These are phyloP conservation scores for Emmonsiellopsis sp. DNA, from an alignment of 2,329 filamentous ascomycete genomes.

Conservation along the genomic window DNA sequence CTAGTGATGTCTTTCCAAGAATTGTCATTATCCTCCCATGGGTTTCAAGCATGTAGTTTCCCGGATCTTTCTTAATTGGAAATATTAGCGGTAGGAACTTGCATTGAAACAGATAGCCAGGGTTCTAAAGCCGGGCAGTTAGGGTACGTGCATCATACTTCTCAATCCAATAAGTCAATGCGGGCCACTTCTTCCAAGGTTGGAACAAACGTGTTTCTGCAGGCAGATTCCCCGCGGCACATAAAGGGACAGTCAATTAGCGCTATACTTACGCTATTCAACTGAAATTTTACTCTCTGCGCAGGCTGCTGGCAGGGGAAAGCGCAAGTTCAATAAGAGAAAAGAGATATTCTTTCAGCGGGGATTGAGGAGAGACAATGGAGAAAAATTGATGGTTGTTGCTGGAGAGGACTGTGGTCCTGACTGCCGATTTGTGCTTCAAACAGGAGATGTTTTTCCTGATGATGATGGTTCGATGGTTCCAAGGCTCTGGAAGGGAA, in stretches of 20 bases:
- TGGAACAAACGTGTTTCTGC: conserved; percentile 56
- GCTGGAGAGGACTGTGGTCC: conserved; percentile 34
- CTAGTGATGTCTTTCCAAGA: conserved; percentile 56
- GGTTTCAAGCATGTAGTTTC: conserved; percentile 42
- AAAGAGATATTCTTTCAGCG: conserved; percentile 26
- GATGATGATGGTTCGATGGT: too few relatives aligned
- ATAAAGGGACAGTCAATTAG: conserved; percentile 52
- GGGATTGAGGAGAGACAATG: conserved; percentile 3
- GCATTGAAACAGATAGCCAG: conserved; percentile 50
- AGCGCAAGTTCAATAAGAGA: conserved; percentile 48
- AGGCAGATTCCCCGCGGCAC: conserved; percentile 38
- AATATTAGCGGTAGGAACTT: not conserved
- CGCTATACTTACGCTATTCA: conserved; percentile 53
- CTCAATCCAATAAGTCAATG: conserved; percentile 59
- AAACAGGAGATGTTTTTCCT: too few relatives aligned
- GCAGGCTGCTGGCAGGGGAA: conserved; percentile 51
- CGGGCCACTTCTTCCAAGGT: conserved; percentile 53
- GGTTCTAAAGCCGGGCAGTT: conserved; percentile 55
- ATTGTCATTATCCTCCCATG: conserved; percentile 65
- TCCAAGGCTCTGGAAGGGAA: too few relatives aligned
- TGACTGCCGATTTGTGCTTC: conserved; percentile 28
- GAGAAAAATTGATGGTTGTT: conserved; percentile 11
- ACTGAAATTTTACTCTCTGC: conserved; percentile 48
- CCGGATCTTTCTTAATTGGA: not conserved
- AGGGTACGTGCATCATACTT: conserved; percentile 56